Base-by-base conservation (phyloP, 2,329 filamentous ascomycete genomes). In the Talaromyces funiculosus region DNA sequence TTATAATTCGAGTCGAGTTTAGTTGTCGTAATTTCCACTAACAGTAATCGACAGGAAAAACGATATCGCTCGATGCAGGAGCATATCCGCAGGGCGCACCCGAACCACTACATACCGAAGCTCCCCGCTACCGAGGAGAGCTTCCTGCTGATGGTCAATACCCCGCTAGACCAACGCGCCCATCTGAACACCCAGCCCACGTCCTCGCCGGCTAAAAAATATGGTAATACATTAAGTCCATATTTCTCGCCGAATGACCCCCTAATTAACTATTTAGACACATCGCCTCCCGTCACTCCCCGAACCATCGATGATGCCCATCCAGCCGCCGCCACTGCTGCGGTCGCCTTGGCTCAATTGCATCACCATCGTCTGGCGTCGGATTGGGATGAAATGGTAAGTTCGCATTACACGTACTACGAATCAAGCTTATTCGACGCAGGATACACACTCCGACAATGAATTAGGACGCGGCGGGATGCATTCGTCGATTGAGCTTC, bases 31-130 rank as follows among this genome's bases (percentile, higher is more conserved):
- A 31, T n/a, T n/a, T 31, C 45, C 7, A 18, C 43, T 59, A 42
- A 59, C 31, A 49, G 12, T 12, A 10, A 10, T 12, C 22, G 31
- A 68, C 77, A 95, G 91, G 91, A 95, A 81, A 96, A 96, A 78
- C 86, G 90, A 68, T 99, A 92, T 80, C 92, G 94, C 76, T 97
- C 93, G 65, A 97, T 99, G 91, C 94, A 97, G 79, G 94, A 99
- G 84, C 94, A 99, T 73, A 97, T 99, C 71, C 90, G 94, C 70
- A 88, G 94, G 76, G 93, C 94, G 67, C 94, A 99, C 75, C 93
- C 93, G 63, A 92, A 96, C 75, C 89, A 97, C 76, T 97, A 97
- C 79, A 96, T 99, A 69, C 88, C 94, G 54, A 97, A 97, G 84
- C 89, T 97, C 69, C 93, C 94, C 67, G 94, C 94, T 53, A 99